These are phyloP conservation scores for Colletotrichum eleusines DNA, from an alignment of 2,329 filamentous ascomycete species.

Conservation along the genomic window DNA sequence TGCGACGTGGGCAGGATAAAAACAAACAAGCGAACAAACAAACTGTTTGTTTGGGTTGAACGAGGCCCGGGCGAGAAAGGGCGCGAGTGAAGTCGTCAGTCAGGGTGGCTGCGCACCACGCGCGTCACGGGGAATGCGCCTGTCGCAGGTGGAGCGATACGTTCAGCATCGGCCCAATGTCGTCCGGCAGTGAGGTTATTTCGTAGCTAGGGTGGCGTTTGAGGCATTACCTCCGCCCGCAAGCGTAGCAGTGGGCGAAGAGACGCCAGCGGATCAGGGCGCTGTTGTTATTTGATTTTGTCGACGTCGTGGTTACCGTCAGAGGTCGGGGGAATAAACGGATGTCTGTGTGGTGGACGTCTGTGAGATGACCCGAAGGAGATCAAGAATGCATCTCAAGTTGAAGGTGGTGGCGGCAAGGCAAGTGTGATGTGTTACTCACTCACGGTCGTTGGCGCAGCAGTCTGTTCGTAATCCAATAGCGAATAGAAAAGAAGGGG, in stretches of 20 bases:
- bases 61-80: conserved; percentile 20
- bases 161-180: conserved; percentile 31
- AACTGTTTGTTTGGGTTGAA: conserved; percentile 7
- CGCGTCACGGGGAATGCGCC: conserved; percentile 41
- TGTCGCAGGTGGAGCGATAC: conserved; percentile 36
- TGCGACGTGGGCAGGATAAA: background rate
- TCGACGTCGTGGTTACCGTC: conserved; percentile 10
- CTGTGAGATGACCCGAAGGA: conserved; percentile 35
- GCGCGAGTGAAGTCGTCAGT: conserved; percentile 38
- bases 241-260: background rate
- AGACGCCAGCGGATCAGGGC: background rate
- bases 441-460: conserved; percentile 16
- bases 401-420: conserved; percentile 10
- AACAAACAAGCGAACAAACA: conserved; percentile 1
- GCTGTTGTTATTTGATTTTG: background rate
- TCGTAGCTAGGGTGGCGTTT: conserved; percentile 8
- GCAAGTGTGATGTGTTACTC: background rate
- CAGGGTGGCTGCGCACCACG: conserved; percentile 41
- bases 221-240: conserved; percentile 12
- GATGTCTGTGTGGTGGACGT: conserved; percentile 38
- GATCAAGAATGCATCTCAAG: conserved; percentile 36
- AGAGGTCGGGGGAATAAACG: conserved; percentile 17
- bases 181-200: background rate
- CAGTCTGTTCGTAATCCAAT: conserved; percentile 14
- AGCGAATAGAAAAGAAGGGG: conserved; percentile 1